Base-by-base conservation (phyloP, 2,329 filamentous ascomycete species). In the Arthrobotrys musiformis region DNA sequence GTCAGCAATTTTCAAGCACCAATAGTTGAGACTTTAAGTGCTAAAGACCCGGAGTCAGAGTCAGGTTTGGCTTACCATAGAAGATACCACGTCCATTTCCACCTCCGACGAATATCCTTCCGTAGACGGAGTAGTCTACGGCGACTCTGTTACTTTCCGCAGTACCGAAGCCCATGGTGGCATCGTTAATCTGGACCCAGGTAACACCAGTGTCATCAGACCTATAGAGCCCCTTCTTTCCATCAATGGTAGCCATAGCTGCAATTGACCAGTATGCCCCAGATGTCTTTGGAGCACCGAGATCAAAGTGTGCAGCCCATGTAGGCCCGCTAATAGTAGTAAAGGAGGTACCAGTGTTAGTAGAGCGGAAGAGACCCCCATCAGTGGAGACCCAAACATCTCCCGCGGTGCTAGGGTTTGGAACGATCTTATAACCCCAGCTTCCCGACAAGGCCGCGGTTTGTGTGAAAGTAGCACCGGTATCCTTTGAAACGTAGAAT, bases 351-450 rank as follows among this genome's bases (percentile, higher is more conserved):
- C 87, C 88, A 44, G 83, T 87, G 81, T 89, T 82, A 4, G 85
- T 86, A 8, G 86, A 88, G 78, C 85, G 85, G 83, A 87, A 89
- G 62, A 90, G 81, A 4, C 88, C 88, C 0, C 79, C 82, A 68
- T 89, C 84, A 0, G 88, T 89, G 0, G 87, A 88, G 1, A 87
- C 87, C 82, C 86, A 88, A 54, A 92, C 85, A 54, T 89, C 87
- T n/a, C 90, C 90, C 0, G 88, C 87, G 9, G 85, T 84, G 7
- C 86, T 85, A 0, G 89, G 89, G 78, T 90, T 85, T 0, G 85
- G 85, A n/a, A 87, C 87, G 9, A 91, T 85, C 42, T 89, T 89
- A 69, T 91, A 83, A 22, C 83, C 81, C 1, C 82, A 84, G 44
- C 66, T 56, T 33, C 73, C 73, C 8, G 66, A 26, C 17, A 79